Evolutionary conservation across 2,329 filamentous ascomycete genomes (phyloP), one percentile per base, ranked within the genome.

Genomic region (Pseudogymnoascus sp.): DNA sequence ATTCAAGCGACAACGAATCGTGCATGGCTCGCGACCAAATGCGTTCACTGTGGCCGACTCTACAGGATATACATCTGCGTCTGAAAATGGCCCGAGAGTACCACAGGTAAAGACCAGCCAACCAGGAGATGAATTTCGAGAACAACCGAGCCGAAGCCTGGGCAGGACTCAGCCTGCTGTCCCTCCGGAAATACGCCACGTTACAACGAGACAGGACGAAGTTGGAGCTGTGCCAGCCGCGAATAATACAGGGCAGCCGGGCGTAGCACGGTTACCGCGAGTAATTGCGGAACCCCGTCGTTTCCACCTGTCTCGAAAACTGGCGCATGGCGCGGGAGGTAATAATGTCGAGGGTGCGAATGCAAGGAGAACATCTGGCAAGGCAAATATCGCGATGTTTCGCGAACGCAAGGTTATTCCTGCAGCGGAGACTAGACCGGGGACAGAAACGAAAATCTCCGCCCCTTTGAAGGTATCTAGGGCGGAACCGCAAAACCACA

Each of bases 251-350:
- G 47, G 28, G 47, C 28, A 50, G 6, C 39, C 22, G 50, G 30
- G 58, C 12, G 14, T n/a, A n/a, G 36, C 18, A 47, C 61, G 38
- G 14, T 37, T 22, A 50, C 20, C 58, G 41, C 38, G 58, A 57
- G 41, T 22, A 18, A 36, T 58, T 37, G 6, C 60, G 35, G 64
- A 79, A 65, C 78, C 76, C 11, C 78, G 82, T 61, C 76, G 79
- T 41, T 85, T 84, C 63, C 82, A 84, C 67, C 79, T 85, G 63
- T 83, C 81, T 14, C 75, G 77, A 62, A 76, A 74, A 58, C 74
- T 77, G n/a, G 64, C 62, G 47, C 28, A 74, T 79, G 69, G 70
- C 74, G 62, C 67, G 74, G 30, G 67, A 54, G 20, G 33, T 33
- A 54, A 33, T 18, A 54, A 54, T 54, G 25, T 18, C 4, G 47